Conservation (phyloP, 495 filamentous ascomycete species). For the Aspergillus ellipticus region DNA sequence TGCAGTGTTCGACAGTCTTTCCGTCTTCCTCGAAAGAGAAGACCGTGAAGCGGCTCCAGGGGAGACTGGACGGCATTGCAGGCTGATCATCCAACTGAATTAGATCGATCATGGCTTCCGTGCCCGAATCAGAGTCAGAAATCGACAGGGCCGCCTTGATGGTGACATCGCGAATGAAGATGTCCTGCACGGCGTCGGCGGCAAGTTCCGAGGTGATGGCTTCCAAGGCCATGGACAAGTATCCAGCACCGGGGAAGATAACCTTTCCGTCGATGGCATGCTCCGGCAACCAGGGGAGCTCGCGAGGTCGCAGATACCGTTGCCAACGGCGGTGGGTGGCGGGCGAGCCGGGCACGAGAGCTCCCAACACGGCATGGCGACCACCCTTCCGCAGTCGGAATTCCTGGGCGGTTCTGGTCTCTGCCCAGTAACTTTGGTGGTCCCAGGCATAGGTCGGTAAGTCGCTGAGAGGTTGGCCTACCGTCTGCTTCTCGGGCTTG, state of each 20-base stretch:
- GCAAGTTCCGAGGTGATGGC: background rate
- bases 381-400: no score
- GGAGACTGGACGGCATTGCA: background rate
- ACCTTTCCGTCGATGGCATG: conserved; percentile 2
- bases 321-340: background rate
- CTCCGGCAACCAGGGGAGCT: conserved; percentile 1
- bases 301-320: background rate
- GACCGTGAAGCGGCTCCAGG: background rate
- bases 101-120: background rate
- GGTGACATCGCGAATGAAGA: background rate
- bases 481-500: background rate
- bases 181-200: background rate
- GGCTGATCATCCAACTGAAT: no score
- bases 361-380: background rate
- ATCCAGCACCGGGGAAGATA: conserved; percentile 3
- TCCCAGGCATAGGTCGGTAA: conserved; percentile 1
- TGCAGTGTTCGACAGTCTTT: background rate
- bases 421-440: no score
- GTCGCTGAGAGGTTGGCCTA: background rate
- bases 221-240: conserved; percentile 3
- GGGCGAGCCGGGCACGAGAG: background rate
- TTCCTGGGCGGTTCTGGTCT: no score
- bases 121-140: background rate
- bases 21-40: background rate
- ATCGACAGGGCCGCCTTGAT: background rate